Conservation (phyloP, 495 filamentous ascomycete species). For the Trichodelitschia bisporula region DNA sequence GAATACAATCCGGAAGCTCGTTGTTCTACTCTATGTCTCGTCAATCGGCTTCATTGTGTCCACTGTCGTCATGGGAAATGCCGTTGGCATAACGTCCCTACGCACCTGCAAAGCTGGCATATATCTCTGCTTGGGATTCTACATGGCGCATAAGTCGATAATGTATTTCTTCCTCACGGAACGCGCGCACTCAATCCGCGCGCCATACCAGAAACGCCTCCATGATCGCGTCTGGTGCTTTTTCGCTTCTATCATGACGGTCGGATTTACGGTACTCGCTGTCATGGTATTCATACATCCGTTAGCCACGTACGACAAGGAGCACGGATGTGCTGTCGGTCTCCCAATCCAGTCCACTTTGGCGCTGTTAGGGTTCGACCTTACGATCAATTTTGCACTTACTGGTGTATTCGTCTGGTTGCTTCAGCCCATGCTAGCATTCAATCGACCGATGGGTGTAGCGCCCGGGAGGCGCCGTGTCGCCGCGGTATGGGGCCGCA, state of each 20-base stretch:
- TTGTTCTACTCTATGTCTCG: constrained; percentile 7
- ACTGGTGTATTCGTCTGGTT: constrained; percentile 14
- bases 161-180: constrained; percentile 17
- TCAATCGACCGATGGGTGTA: background rate
- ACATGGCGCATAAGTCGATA: constrained; percentile 10
- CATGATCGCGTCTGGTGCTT: constrained; percentile 11
- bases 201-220: constrained; percentile 4
- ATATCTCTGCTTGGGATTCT: constrained; percentile 15
- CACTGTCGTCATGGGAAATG: constrained; percentile 6
- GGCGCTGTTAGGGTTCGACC: constrained; percentile 14
- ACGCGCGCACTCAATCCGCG: constrained; percentile 13
- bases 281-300: constrained; percentile 14
- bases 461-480: background rate
- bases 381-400: constrained; percentile 13
- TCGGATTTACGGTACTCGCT: constrained; percentile 15
- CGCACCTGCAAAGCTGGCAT: constrained; percentile 11
- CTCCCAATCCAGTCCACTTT: constrained; percentile 14
- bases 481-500: background rate
- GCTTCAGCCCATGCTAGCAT: constrained; percentile 7
- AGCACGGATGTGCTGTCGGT: constrained; percentile 18
- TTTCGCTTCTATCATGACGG: constrained; percentile 10
- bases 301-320: constrained; percentile 7
- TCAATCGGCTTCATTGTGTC: constrained; percentile 8
- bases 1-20: constrained; percentile 9
- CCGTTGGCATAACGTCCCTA: constrained; percentile 3